These are phyloP conservation scores for Dictyostelium capitatum DNA, from an alignment of 78 protist genomes.

Conservation along the genomic window DNA sequence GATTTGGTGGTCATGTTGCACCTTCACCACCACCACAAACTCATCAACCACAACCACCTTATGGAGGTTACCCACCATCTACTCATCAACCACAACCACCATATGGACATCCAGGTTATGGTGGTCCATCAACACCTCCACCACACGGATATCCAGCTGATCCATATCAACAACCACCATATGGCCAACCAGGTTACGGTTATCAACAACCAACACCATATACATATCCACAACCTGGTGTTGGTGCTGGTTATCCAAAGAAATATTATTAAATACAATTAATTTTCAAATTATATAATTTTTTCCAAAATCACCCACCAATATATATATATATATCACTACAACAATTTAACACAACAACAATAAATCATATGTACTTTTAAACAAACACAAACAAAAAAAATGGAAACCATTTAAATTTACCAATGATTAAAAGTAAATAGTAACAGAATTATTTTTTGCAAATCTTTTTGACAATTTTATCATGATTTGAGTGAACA, in stretches of 20 bases:
- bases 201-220: no score
- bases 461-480: no score
- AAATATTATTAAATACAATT: background rate
- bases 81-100: background rate
- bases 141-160: background rate
- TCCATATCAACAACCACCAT: background rate
- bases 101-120: background rate
- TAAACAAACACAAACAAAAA: no score
- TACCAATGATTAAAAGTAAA: no score
- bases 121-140: background rate
- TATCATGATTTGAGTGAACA: no score
- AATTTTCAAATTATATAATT: background rate
- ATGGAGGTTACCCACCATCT: conserved; percentile 1
- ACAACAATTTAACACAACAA: no score
- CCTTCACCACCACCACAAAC: background rate
- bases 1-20: background rate
- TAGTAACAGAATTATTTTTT: no score
- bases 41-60: conserved; percentile 13
- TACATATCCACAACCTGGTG: no score
- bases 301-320: no score
- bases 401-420: no score
- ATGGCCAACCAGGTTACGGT: background rate
- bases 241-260: background rate
- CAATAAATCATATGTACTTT: no score
- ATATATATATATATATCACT: no score